Evolutionary conservation across 805 yeast species (phyloP).

Genomic region (Candida krabiensis): DNA sequence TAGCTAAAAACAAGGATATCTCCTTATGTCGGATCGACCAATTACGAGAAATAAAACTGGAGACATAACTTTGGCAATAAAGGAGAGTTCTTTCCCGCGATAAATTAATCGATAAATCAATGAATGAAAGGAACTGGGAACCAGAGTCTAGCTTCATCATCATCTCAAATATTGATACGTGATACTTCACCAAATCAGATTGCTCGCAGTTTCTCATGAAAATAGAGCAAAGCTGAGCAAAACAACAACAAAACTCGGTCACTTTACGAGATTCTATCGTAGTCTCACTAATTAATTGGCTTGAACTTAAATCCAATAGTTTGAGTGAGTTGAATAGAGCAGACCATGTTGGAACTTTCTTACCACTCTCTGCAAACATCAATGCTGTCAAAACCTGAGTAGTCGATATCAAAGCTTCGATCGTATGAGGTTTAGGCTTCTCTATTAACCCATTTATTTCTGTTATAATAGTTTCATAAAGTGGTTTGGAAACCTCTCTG

Average conservation of each 20-base stretch:
- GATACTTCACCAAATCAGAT: constrained; percentile 43
- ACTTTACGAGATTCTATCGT: constrained; percentile 10
- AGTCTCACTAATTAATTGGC: constrained; percentile 5
- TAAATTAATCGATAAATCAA: constrained; percentile 44
- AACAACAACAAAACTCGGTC: constrained; percentile 23
- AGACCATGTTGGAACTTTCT: constrained; percentile 56
- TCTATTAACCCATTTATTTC: constrained; percentile 14
- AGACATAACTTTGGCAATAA: constrained; percentile 46
- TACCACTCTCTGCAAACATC: constrained; percentile 70
- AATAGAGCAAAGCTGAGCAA: constrained; percentile 48
- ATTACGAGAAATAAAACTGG: constrained; percentile 44
- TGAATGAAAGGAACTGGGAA: constrained; percentile 43
- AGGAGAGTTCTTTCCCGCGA: constrained; percentile 45
- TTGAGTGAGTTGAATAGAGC: constrained; percentile 18
- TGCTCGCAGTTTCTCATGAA: constrained; percentile 54
- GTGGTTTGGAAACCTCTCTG: constrained; percentile 42
- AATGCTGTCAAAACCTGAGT: constrained; percentile 46
- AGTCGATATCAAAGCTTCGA: constrained; percentile 29
- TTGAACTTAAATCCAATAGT: constrained; percentile 10
- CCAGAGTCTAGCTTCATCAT: constrained; percentile 37
- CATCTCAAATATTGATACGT: constrained; percentile 42
- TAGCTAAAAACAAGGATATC: constrained; percentile 44
- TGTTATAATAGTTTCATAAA: constrained; percentile 40
- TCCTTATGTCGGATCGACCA: constrained; percentile 39
- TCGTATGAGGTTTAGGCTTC: background rate